A percentile compares a stretch with the other conserved stretches of the same genome.
These are phyloP conservation scores for Cornus controversa DNA, from an alignment of 148 eudicot genomes.

Conservation along the genomic window DNA sequence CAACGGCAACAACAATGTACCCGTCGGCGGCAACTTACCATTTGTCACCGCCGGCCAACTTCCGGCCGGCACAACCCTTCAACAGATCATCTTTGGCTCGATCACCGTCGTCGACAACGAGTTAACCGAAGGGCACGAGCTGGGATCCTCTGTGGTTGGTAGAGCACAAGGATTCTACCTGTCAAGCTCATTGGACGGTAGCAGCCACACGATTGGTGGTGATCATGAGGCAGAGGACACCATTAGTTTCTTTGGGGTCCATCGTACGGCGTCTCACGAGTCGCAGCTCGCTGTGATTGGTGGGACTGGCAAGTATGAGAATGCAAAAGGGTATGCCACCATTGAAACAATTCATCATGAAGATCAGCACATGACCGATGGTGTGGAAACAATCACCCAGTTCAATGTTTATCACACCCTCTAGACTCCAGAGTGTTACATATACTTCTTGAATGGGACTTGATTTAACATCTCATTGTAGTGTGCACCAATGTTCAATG, in stretches of 20 bases:
- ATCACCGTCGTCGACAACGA: conserved; percentile 85
- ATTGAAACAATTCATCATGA: conserved; percentile 74
- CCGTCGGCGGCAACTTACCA: conserved; percentile 54
- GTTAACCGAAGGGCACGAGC: conserved; percentile 82
- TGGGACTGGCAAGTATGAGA: conserved; percentile 84
- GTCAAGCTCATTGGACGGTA: conserved; percentile 80
- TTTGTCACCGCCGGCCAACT: conserved; percentile 90
- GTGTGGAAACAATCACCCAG: conserved; percentile 78
- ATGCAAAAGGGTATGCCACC: conserved; percentile 84
- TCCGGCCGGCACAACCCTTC: conserved; percentile 69
- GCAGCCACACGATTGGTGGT: conserved; percentile 74
- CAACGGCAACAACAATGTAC: conserved; percentile 51
- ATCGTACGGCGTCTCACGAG: conserved; percentile 66
- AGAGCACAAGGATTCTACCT: conserved; percentile 81
- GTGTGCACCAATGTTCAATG: neutral
- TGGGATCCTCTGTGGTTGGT: conserved; percentile 70
- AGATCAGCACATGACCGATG: conserved; percentile 92
- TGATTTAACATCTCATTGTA: neutral
- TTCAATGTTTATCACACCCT: conserved; percentile 58
- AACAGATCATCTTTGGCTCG: conserved; percentile 88
- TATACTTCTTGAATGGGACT: neutral
- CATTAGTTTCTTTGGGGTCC: conserved; percentile 90
- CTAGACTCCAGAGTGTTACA: conserved; percentile 17
- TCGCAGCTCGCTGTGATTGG: conserved; percentile 79
- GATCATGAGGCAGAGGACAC: conserved; percentile 50